Evolutionary conservation across 2,329 filamentous ascomycete species (phyloP).

Genomic region (Pezicula carpinea): DNA sequence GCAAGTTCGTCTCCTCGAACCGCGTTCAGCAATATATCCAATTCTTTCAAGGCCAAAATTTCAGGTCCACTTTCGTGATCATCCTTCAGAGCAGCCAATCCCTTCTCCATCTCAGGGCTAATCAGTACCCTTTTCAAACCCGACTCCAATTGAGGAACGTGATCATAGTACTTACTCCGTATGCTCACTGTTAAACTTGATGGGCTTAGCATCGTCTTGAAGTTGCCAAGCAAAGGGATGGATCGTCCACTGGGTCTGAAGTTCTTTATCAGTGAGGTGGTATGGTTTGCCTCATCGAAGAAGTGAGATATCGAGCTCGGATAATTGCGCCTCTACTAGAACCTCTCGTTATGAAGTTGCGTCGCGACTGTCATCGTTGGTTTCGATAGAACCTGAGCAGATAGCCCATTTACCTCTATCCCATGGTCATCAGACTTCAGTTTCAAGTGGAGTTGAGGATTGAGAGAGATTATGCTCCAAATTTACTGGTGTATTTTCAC

Average conservation of each 20-base stretch:
- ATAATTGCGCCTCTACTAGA: slow-evolving; percentile 55
- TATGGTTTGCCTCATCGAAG: slow-evolving; percentile 48
- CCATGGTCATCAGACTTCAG: slow-evolving; percentile 13
- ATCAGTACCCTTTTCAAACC: slow-evolving; percentile 52
- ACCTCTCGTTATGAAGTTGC: slow-evolving; percentile 59
- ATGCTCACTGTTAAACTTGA: slow-evolving; percentile 60
- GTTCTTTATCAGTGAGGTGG: slow-evolving; percentile 46
- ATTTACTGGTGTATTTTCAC: slow-evolving; percentile 56
- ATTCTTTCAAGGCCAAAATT: slow-evolving; percentile 49
- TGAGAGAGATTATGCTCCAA: slow-evolving; percentile 2
- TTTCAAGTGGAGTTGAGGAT: background rate
- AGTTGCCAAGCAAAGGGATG: slow-evolving; percentile 58
- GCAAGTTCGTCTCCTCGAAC: slow-evolving; percentile 28
- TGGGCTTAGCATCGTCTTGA: slow-evolving; percentile 34
- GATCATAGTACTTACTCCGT: slow-evolving; percentile 49
- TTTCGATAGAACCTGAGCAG: slow-evolving; percentile 57
- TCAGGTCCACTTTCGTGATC: slow-evolving; percentile 57
- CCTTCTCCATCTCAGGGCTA: slow-evolving; percentile 38
- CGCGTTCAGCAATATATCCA: slow-evolving; percentile 45
- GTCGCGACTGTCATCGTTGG: slow-evolving; percentile 45
- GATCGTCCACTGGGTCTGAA: slow-evolving; percentile 56
- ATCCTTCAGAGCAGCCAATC: slow-evolving; percentile 43
- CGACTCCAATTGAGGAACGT: slow-evolving; percentile 53
- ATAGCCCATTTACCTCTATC: slow-evolving; percentile 56
- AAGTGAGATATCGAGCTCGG: slow-evolving; percentile 20